Conservation (phyloP, 139 green algal species). For the Chlorella sp. region DNA sequence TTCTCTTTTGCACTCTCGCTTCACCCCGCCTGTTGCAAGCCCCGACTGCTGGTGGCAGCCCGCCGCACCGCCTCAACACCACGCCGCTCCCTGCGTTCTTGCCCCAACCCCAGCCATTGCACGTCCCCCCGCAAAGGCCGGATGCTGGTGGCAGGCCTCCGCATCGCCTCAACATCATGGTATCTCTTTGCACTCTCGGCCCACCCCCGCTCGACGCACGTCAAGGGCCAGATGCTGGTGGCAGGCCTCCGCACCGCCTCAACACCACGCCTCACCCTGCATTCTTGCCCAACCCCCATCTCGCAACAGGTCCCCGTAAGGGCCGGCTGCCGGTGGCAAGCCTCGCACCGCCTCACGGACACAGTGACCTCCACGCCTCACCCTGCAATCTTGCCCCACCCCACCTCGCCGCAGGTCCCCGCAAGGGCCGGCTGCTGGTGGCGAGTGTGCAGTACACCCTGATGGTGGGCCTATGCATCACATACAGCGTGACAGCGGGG, state of each 20-base stretch:
- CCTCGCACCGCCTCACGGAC: background rate
- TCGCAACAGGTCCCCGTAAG: background rate
- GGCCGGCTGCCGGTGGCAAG: conserved; percentile 31
- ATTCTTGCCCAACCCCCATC: background rate
- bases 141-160: background rate
- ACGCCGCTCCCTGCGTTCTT: no score
- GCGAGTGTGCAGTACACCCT: conserved; percentile 51
- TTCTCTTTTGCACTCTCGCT: no score
- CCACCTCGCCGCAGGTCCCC: background rate
- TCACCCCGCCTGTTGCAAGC: no score
- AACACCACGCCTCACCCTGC: no score
- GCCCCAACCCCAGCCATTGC: background rate
- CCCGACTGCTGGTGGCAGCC: no score
- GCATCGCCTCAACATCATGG: background rate
- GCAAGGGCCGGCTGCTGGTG: conserved; percentile 24
- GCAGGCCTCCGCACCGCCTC: background rate
- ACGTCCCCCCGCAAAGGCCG: no score
- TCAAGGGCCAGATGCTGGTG: conserved; percentile 24
- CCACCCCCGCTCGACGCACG: no score
- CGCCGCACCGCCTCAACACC: background rate
- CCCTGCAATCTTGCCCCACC: background rate
- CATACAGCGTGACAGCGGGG: conserved; percentile 69
- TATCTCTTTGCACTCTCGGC: no score
- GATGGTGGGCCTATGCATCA: conserved; percentile 63
- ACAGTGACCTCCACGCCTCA: background rate